These are phyloP conservation scores for Teunomyces barrocoloradensis DNA, from an alignment of 805 yeast species.

Conservation along the genomic window DNA sequence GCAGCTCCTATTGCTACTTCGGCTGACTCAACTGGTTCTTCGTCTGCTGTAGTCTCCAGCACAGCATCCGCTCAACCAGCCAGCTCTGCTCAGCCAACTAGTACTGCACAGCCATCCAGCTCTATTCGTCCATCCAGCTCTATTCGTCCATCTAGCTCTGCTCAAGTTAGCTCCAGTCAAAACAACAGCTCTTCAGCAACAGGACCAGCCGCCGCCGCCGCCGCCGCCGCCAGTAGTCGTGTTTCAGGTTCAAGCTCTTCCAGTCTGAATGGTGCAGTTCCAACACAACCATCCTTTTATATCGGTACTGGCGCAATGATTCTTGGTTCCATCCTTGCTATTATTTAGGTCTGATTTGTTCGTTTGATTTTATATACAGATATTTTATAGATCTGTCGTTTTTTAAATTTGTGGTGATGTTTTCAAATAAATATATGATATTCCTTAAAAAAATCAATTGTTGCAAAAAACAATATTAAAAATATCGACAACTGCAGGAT, in stretches of 20 bases:
- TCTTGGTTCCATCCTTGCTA: not conserved
- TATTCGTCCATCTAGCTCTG: not conserved
- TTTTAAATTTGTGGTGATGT: not conserved
- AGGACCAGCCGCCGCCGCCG: no score
- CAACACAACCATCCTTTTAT: not conserved
- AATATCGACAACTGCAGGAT: conserved; percentile 55
- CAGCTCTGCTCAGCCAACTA: not conserved
- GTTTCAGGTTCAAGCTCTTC: not conserved
- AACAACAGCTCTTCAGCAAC: no score
- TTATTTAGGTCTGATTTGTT: not conserved
- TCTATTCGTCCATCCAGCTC: not conserved
- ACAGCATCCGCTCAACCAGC: not conserved
- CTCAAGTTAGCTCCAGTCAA: no score
- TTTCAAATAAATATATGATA: not conserved
- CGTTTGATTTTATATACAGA: not conserved
- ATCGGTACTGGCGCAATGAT: not conserved
- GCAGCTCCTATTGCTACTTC: conserved; percentile 3
- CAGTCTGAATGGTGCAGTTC: not conserved
- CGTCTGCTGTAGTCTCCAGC: not conserved
- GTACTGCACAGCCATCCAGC: not conserved
- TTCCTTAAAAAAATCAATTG: not conserved
- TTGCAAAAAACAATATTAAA: conserved; percentile 16
- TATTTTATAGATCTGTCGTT: not conserved
- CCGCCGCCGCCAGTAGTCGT: not conserved
- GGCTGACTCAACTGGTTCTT: not conserved